Conservation (phyloP, 1,284 basidiomycete species). For the Boletellus deceptivus region DNA sequence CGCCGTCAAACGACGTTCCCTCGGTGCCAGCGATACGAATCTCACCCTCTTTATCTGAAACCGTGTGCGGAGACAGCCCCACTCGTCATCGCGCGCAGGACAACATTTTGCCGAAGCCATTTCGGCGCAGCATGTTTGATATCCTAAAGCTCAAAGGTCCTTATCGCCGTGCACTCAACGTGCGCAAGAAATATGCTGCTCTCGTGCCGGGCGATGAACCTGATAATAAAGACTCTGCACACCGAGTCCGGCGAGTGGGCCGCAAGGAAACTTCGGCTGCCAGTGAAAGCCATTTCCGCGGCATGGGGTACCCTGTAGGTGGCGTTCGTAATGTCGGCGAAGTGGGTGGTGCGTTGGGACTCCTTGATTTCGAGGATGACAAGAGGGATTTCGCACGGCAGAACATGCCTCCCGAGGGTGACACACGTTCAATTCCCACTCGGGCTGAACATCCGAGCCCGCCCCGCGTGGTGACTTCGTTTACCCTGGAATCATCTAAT, state of each 20-base stretch:
- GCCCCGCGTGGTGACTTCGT: conserved; percentile 14
- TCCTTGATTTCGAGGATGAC: not conserved
- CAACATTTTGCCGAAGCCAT: conserved; percentile 11
- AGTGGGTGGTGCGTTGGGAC: not conserved
- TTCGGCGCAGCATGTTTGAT: conserved; percentile 31
- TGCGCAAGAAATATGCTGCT: not conserved
- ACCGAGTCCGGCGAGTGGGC: not conserved
- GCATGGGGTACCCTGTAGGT: conserved; percentile 4
- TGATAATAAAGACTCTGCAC: not conserved
- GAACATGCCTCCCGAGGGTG: not conserved
- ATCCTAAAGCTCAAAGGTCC: conserved; percentile 20
- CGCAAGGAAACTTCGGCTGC: not conserved
- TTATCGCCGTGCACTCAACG: not conserved
- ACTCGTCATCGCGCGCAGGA: not conserved
- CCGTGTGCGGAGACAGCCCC: not conserved
- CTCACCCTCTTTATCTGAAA: conserved; percentile 1
- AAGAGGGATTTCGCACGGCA: not conserved
- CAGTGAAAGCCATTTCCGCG: not conserved
- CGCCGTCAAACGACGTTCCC: not conserved
- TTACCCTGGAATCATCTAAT: conserved; percentile 1
- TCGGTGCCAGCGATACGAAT: conserved; percentile 3
- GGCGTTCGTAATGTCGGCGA: not conserved
- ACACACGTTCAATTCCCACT: not conserved
- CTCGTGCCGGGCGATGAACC: not conserved
- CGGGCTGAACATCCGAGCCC: not conserved